Evolutionary conservation across 1,284 basidiomycete genomes (phyloP), one percentile per base, ranked within the genome.

Genomic region (Trichosporon inkin): DNA sequence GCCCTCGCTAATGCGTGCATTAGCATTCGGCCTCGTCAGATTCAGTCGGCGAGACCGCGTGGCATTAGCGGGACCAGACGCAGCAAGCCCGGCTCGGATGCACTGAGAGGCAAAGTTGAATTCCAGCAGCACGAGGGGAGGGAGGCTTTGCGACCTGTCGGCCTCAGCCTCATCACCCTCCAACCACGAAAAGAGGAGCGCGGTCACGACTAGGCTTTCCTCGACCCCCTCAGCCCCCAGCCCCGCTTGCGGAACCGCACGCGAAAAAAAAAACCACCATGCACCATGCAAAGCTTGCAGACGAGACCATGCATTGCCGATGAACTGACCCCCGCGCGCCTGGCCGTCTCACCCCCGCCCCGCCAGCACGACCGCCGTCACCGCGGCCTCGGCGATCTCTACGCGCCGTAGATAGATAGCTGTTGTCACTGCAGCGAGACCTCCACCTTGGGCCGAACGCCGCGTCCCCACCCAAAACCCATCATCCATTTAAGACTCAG

Each of bases 161-260:
- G 41, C 41, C 41, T 47, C 41, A 24, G 41, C 41, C 22, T 47
- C 41, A 38, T 20, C 22, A 20, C 24, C 41, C 41, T 47, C 41
- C 41, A 47, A 47, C 41, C 41, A 47, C 41, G 41, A 47, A 47
- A 47, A 47, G 41, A 47, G 41, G 22, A 47, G 22, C 24, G 41
- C 40, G 28, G 28, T 38, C 3, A 38, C 40, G 19, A 44, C 19
- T 24, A 11, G 16, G 41, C 20, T 13, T 28, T 8, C 41, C 22
- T 24, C 41, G 13, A 6, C 36, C 11, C 36, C 36, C 36, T 5
- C 36, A 13, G 13, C 36, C 36, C 11, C 36, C 36, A 3, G 16
- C 36, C 36, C 36, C 28, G 28, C 5, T 8, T 8, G 28, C 28
- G 28, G 28, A 4, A 32, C 28, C 28, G 28, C 28, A 32, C 28